Base-by-base conservation (phyloP, 2,329 filamentous ascomycete species). In the Verticillium albo-atrum region DNA sequence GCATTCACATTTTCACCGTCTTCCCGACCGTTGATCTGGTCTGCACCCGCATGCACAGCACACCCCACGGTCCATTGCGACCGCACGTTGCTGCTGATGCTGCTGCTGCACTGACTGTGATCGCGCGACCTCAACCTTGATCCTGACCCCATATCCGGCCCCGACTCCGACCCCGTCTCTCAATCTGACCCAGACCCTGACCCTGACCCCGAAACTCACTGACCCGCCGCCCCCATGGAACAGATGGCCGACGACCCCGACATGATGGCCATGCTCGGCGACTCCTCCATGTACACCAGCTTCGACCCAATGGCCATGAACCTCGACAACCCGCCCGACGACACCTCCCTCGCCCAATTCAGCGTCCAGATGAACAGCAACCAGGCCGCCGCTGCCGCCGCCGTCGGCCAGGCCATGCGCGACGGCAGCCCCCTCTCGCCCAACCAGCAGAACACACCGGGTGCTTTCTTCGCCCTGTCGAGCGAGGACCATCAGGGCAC, bases 251-350 rank as follows among this genome's bases (percentile, higher is more conserved):
- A 74, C 62, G 65, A 66, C 58, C 66, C 71, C 63, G 73, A 77
- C 63, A 70, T 80, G 56, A 79, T 82, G 74, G 68, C 72, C 26
- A 67, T 79, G 28, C 69, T 82, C 58, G 76, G 82, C 58, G 42
- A 47, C 9, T 74, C 74, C 61, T 69, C 71, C 60, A 72, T 78
- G 67, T 69, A 80, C 56, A 68, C 66, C 59, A 60, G 67, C 50
- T 74, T 75, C 57, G 69, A 69, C 61, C 69, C 75, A 61, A 72
- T 82, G 63, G 68, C 76, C 53, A 79, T 82, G 74, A 72, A 66
- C 58, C 67, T 82, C 65, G 78, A 81, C 61, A 63, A 63, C 55
- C 47, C 62, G 14, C 58, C 70, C 37, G 66, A 66, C 63, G 71
- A 72, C 63, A 63, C 62, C 57, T 60, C 61, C 63, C 64, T 69